phyloP scores from a whole-genome alignment of 768 basidiomycete species.

The Trametes maxima region DNA sequence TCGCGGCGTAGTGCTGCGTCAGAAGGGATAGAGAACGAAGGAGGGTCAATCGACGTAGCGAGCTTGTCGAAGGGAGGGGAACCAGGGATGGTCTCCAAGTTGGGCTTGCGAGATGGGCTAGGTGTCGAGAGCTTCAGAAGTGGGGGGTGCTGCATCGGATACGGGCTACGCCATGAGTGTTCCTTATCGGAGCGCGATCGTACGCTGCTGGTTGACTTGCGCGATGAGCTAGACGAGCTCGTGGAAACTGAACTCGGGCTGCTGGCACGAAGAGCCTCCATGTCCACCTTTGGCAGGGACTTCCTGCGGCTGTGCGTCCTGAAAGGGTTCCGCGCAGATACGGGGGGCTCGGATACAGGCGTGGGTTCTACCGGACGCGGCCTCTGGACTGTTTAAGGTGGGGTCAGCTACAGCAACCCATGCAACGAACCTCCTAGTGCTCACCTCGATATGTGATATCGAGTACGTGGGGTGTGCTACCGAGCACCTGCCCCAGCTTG shows the following conservation, averaged over 20 bases:
- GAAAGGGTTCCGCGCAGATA: constrained; percentile 10
- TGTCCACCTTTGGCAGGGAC: constrained; percentile 18
- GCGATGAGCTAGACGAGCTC: constrained; percentile 14
- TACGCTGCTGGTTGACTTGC: constrained; percentile 13
- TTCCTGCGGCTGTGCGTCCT: constrained; percentile 16
- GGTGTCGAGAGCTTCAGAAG: constrained; percentile 25
- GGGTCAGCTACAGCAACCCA: neutral
- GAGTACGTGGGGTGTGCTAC: constrained; percentile 58
- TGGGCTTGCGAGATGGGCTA: constrained; percentile 11
- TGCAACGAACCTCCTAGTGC: neutral
- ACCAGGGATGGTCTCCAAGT: constrained; percentile 23
- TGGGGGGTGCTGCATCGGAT: constrained; percentile 26
- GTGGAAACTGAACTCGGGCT: constrained; percentile 22
- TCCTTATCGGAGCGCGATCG: constrained; percentile 9
- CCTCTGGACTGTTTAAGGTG: neutral
- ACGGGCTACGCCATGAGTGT: constrained; percentile 26
- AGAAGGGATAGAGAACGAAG: constrained; percentile 44
- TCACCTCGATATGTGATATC: constrained; percentile 36
- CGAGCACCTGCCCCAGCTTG: constrained; percentile 62
- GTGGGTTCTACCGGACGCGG: neutral
- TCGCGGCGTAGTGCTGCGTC: constrained; percentile 45
- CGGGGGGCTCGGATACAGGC: constrained; percentile 10
- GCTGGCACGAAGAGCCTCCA: constrained; percentile 10
- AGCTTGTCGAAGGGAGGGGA: constrained; percentile 18
- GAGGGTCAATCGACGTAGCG: constrained; percentile 1